These are phyloP conservation scores for Mrakia frigida DNA, from an alignment of 768 basidiomycete species.

Conservation along the genomic window DNA sequence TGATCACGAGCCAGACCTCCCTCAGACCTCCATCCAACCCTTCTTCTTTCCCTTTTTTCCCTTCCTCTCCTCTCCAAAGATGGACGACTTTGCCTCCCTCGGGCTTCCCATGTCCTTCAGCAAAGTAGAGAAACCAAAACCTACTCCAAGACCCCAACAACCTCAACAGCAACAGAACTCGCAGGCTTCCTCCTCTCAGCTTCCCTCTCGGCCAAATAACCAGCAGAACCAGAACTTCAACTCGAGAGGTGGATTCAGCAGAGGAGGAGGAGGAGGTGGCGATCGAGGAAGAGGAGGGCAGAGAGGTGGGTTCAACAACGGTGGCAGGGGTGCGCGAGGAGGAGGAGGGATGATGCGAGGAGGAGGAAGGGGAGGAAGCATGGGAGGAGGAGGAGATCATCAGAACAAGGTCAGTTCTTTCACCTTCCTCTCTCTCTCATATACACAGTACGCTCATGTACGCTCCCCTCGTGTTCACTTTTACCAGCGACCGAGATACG, in stretches of 20 bases:
- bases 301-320: neutral
- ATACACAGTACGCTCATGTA: neutral
- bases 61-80: neutral
- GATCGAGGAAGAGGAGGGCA: conserved; percentile 6
- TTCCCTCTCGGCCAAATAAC: neutral
- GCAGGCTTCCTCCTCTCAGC: neutral
- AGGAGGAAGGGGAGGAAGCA: conserved; percentile 1
- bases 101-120: conserved; percentile 8
- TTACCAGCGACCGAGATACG: neutral
- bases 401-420: conserved; percentile 3
- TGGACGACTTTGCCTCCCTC: conserved; percentile 11
- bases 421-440: neutral
- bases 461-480: neutral
- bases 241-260: neutral
- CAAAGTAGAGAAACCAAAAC: conserved; percentile 7
- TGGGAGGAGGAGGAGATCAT: neutral
- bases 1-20: no score
- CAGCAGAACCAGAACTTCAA: neutral
- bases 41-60: no score
- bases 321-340: conserved; percentile 13
- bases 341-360: conserved; percentile 15
- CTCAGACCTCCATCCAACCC: neutral
- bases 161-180: neutral
- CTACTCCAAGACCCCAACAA: neutral
- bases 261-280: conserved; percentile 1